A percentile compares a stretch with the other conserved stretches of the same genome.
Conservation (phyloP, 2,329 filamentous ascomycete species). For the Diaporthe caulivora region DNA sequence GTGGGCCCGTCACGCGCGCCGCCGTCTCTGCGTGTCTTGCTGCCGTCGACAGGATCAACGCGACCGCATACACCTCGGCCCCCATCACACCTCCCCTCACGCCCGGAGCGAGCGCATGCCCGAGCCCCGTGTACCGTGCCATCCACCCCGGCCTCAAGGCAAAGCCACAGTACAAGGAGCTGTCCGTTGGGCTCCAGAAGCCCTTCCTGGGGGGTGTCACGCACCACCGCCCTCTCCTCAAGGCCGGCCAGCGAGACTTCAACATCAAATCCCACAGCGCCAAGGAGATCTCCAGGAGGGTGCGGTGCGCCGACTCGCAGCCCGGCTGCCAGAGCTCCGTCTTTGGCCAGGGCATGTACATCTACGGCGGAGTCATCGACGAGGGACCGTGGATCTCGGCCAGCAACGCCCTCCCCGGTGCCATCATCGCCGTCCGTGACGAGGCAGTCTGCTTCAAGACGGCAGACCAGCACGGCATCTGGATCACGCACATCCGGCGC, state of each 20-base stretch:
- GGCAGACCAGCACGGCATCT: slow-evolving; percentile 54
- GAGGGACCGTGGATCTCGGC: slow-evolving; percentile 43
- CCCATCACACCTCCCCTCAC: slow-evolving; percentile 41
- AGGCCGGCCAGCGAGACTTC: slow-evolving; percentile 54
- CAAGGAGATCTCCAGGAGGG: slow-evolving; percentile 55
- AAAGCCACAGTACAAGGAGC: slow-evolving; percentile 44
- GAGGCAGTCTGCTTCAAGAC: slow-evolving; percentile 53
- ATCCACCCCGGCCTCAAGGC: slow-evolving; percentile 46
- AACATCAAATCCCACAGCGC: slow-evolving; percentile 50
- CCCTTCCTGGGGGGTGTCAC: slow-evolving; percentile 54
- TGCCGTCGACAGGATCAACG: slow-evolving; percentile 52
- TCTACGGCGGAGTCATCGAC: slow-evolving; percentile 57
- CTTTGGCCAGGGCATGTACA: slow-evolving; percentile 52
- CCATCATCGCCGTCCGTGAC: slow-evolving; percentile 52
- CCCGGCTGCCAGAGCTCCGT: slow-evolving; percentile 54
- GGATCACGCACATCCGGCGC: slow-evolving; percentile 56
- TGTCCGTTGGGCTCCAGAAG: slow-evolving; percentile 50
- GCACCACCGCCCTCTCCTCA: slow-evolving; percentile 53
- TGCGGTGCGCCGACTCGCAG: slow-evolving; percentile 56
- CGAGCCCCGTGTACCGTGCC: slow-evolving; percentile 4
- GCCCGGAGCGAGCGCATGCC: slow-evolving; percentile 6
- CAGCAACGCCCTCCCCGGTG: slow-evolving; percentile 41
- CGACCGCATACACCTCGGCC: slow-evolving; percentile 43
- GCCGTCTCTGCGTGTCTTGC: slow-evolving; percentile 52
- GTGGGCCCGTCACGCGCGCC: slow-evolving; percentile 53